Percentiles rank a stretch among this genome's conserved stretches.
Evolutionary conservation across 2,329 filamentous ascomycete species (phyloP).

Genomic region (Chrysosporium keratinophilum): DNA sequence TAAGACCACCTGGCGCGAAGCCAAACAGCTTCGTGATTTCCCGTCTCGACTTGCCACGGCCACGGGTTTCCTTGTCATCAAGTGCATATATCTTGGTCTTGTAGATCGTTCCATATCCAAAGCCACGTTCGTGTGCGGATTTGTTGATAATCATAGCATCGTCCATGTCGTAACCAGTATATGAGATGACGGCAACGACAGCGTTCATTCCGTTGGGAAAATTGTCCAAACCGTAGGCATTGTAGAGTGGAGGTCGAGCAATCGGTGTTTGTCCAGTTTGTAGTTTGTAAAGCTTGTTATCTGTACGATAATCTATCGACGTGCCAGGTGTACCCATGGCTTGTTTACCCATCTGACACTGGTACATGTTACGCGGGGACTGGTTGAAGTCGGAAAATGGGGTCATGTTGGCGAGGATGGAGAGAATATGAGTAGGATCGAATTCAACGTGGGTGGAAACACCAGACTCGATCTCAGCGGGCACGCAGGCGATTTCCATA

Average conservation of each 20-base stretch:
- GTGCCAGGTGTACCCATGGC: conserved; percentile 95
- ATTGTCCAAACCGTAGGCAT: conserved; percentile 93
- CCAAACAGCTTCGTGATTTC: conserved; percentile 77
- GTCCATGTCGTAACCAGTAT: conserved; percentile 99
- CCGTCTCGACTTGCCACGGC: conserved; percentile 53
- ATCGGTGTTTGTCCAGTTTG: conserved; percentile 95
- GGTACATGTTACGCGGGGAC: conserved; percentile 97
- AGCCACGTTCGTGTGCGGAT: conserved; percentile 87
- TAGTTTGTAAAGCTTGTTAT: conserved; percentile 92
- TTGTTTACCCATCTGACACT: conserved; percentile 99
- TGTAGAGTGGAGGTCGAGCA: conserved; percentile 83
- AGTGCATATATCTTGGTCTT: conserved; percentile 90
- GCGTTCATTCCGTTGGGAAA: conserved; percentile 95
- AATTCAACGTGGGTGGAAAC: conserved; percentile 89
- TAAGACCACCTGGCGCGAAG: conserved; percentile 66
- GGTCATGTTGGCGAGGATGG: conserved; percentile 96
- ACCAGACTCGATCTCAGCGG: conserved; percentile 75
- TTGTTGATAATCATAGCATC: conserved; percentile 99
- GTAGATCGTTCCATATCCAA: conserved; percentile 92
- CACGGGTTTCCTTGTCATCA: conserved; percentile 62
- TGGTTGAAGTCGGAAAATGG: conserved; percentile 99
- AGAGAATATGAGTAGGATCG: conserved; percentile 90
- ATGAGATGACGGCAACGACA: conserved; percentile 93
- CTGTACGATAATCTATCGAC: conserved; percentile 72
- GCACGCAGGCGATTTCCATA: conserved; percentile 93